Base-by-base conservation (phyloP, 768 basidiomycete species). In the Boletus reticulatus region DNA sequence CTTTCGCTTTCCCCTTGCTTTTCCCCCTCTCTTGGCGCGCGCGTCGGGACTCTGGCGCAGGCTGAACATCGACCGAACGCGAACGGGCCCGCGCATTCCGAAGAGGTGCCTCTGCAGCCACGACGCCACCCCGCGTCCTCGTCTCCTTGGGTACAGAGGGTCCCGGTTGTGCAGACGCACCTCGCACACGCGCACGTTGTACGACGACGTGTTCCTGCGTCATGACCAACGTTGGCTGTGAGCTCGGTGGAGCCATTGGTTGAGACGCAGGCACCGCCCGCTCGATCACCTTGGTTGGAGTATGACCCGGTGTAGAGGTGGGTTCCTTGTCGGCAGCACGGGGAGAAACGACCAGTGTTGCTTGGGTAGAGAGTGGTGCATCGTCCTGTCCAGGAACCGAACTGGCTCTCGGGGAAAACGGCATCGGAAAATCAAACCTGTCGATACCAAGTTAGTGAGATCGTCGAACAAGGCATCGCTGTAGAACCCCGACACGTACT, bases 341-440 rank as follows among this genome's bases (percentile, higher is more conserved):
- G 39, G 69, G 65, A 17, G 69, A 65, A 1, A 59, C 59, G 6
- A 72, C 47, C 39, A 71, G 24, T 0, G 69, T 71, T 29, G 56
- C 57, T 24, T 72, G 69, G 6, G 71, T 71, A 48, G 62, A 56
- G 11, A 31, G 48, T 1, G 58, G 61, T 19, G 57, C 58, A 20
- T 10, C 66, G 1, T 60, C 49, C 1, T 19, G 44, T 10, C 49
- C 56, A 31, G 32, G 37, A 34, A 22, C 14, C 3, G 48, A 45
- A 11, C 44, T 29, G 10, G 31, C 7, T 22, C 31, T 32, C 1
- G 59, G 61, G 11, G 58, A 44, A 22, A 24, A 39, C 11, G 50
- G 52, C 24, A 16, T 9, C 6, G 53, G 43, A 24, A 45, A 37
- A 4, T 55, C 41, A 10, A 29, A 2, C 13, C 67, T 68, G 17